Evolutionary conservation across 805 yeast genomes (phyloP), one percentile per base, ranked within the genome.

Genomic region (Sugiyamaella mastotermitis): DNA sequence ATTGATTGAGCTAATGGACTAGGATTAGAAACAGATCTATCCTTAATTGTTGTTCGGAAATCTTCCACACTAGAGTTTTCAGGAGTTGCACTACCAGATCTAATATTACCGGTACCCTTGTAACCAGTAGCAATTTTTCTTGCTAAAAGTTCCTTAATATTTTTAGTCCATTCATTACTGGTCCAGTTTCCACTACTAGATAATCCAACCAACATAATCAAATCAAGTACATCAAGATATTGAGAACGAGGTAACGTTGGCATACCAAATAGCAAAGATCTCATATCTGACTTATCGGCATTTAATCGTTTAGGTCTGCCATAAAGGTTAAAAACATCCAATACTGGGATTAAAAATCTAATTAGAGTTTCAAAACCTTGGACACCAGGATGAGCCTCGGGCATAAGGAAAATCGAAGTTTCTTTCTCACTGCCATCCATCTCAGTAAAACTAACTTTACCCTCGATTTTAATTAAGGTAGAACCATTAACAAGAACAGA

Each of bases 401-500:
- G 94, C 92, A 86, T 83, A 52, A 85, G 58, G 56, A 84, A 85
- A 35, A 85, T 72, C 3, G 78, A 68, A 14, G 80, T 74, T 38
- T 74, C 78, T 45, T 71, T 71, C 9, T 78, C 71, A 0, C 62
- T 58, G 19, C 49, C 50, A n/a, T 48, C 52, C 19, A 46, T 49
- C 33, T 51, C 56, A 34, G 52, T 45, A 38, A 60, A 62, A 29
- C 45, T 37, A 22, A 88, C 84, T 28, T 72, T 68, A 33, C 96
- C 97, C 56, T 88, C 96, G 38, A 90, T 59, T 56, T 92, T 92
- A 55, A 90, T 72, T 73, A 92, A 78, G 1, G 97, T 85, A 37
- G 90, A 78, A 44, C 78, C 78, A 61, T 90, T 95, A 46, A 92
- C 83, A 45, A 90, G 73, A 45, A 75, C 66, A 18, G 80, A 79